Conservation (phyloP, 2,329 filamentous ascomycete genomes). For the Exophiala oligosperma region DNA sequence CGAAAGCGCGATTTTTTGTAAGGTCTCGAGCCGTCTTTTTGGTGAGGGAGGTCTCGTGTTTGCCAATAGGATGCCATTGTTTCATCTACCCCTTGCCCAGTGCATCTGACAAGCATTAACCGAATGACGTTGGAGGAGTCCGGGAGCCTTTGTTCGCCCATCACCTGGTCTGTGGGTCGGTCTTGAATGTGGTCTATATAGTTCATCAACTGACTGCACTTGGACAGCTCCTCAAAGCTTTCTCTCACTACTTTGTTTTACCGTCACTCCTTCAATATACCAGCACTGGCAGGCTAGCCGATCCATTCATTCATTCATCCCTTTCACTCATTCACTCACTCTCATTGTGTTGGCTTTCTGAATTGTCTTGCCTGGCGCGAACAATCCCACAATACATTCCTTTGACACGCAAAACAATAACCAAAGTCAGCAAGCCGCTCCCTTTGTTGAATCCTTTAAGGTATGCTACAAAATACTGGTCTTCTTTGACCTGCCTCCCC, state of each 20-base stretch:
- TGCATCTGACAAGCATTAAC: background rate
- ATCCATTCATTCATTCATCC: constrained; percentile 15
- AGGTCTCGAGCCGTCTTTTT: constrained; percentile 4
- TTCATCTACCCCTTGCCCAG: constrained; percentile 20
- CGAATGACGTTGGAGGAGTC: background rate
- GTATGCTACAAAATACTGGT: constrained; percentile 1
- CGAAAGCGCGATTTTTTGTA: constrained; percentile 5
- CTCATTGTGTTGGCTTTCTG: constrained; percentile 17
- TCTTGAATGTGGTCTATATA: constrained; percentile 13
- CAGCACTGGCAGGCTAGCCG: constrained; percentile 18
- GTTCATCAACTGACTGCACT: constrained; percentile 2
- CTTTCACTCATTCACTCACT: background rate
- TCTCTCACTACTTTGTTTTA: constrained; percentile 6
- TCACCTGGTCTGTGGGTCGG: constrained; percentile 2
- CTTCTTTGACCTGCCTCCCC: background rate
- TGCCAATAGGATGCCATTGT: constrained; percentile 23
- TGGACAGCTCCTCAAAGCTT: constrained; percentile 4
- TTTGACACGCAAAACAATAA: constrained; percentile 2
- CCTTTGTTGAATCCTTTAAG: constrained; percentile 1
- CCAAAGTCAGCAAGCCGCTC: constrained; percentile 20
- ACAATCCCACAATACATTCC: constrained; percentile 20
- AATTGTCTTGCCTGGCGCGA: constrained; percentile 28
- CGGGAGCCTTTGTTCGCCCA: background rate
- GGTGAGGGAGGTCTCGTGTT: constrained; percentile 1
- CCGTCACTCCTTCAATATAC: constrained; percentile 4